Evolutionary conservation across 495 filamentous ascomycete species (phyloP), one percentile per base, ranked within the genome.

Genomic region (Aspergillus bertholletiae): DNA sequence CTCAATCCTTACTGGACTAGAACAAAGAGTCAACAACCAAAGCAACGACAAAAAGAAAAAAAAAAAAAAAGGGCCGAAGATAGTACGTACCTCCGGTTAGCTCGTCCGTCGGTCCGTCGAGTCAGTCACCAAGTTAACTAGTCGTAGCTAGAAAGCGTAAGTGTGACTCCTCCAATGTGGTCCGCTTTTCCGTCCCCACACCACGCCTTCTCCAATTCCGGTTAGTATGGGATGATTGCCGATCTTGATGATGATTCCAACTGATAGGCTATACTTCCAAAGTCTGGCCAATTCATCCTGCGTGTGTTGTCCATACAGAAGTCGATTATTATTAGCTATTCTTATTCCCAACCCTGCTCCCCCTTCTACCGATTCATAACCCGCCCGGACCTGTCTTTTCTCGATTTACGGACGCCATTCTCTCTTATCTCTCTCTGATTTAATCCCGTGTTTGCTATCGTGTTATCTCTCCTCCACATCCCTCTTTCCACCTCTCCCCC

Each of bases 401-500:
- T 49, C 40, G 47, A 28, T 49, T 37, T 24, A 21, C 45, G 18
- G 32, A 28, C 52, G 30, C 30, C 46, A 23, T 53, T 23, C 52
- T 5, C 21, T 20, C 24, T 18, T 30, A 45, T 32, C 44, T 17
- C 52, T 30, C 27, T 24, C n/a, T n/a, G n/a, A n/a, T n/a, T n/a
- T n/a, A n/a, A n/a, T n/a, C n/a, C n/a, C n/a, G n/a, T n/a, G n/a
- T n/a, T 27, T 22, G 17, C 23, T 27, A 43, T 44, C 18, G 23
- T 49, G 47, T 37, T 41, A 17, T 49, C 53, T 53, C 46, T 46
- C 51, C 51, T 47, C 49, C 27, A 45, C 21, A 41, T 40, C 46
- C 13, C 44, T 53, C 37, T 55, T 53, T 51, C 37, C 56, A 35
- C 57, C 37, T 26, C 13, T 37, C 34, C 15, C 2, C 54, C 37